A percentile compares a stretch with the other conserved stretches of the same genome.
phyloP scores from a whole-genome alignment of 495 filamentous ascomycete genomes.

The Aspergillus sparsus region DNA sequence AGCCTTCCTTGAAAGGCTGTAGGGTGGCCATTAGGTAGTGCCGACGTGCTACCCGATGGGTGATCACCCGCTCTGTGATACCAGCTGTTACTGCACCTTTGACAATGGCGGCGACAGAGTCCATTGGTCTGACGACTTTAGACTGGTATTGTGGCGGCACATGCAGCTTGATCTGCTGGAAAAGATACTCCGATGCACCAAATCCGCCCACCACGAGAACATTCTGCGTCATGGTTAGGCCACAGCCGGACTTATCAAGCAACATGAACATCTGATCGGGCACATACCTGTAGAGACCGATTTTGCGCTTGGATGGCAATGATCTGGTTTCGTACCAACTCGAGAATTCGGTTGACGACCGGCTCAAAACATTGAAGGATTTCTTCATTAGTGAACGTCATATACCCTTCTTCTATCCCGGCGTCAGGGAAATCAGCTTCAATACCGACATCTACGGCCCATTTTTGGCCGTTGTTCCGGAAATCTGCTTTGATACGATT shows the following conservation, averaged over 20 bases:
- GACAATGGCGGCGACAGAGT: conserved; percentile 78
- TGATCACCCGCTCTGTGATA: conserved; percentile 95
- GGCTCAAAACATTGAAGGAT: conserved; percentile 81
- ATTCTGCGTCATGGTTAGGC: conserved; percentile 51
- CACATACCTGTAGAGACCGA: conserved; percentile 64
- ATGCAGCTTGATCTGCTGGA: conserved; percentile 80
- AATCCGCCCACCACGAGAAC: conserved; percentile 79
- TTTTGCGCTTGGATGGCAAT: conserved; percentile 81
- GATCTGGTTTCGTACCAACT: conserved; percentile 77
- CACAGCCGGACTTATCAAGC: background rate
- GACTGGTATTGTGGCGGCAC: conserved; percentile 77
- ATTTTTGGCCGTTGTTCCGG: conserved; percentile 79
- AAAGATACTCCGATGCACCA: conserved; percentile 79
- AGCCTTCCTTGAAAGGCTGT: conserved; percentile 97
- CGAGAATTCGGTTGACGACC: conserved; percentile 74
- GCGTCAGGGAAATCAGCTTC: conserved; percentile 79
- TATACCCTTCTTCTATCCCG: conserved; percentile 77
- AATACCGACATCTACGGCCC: conserved; percentile 80
- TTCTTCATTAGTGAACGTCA: conserved; percentile 82
- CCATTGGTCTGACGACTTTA: conserved; percentile 82
- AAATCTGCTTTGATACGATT: conserved; percentile 83
- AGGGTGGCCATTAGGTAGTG: conserved; percentile 99
- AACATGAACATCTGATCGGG: background rate
- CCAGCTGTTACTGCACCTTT: conserved; percentile 84
- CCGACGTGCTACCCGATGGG: conserved; percentile 93